These are phyloP conservation scores for Solanum pimpinellifolium DNA, from an alignment of 257 asterid species.

Conservation along the genomic window DNA sequence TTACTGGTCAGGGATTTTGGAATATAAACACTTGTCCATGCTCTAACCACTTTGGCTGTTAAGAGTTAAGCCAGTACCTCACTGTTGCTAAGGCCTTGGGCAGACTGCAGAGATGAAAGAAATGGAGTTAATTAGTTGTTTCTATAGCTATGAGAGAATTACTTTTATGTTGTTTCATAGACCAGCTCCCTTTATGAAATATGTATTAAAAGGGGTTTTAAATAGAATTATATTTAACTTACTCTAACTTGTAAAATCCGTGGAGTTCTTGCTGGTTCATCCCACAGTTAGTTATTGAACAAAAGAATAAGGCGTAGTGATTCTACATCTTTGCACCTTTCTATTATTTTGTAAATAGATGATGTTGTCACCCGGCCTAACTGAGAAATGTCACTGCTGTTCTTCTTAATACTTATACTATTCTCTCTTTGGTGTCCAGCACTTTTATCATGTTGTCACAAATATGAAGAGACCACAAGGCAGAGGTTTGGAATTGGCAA, in stretches of 20 bases:
- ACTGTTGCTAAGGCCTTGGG: not conserved
- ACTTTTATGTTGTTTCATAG: not conserved
- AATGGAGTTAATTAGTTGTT: not conserved
- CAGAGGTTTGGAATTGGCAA: conserved; percentile 94
- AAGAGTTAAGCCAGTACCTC: not conserved
- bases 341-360: not conserved
- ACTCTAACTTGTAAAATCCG: not conserved
- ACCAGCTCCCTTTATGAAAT: not conserved
- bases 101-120: not conserved
- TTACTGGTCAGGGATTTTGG: not conserved
- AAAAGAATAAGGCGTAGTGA: not conserved
- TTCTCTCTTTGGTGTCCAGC: conserved; percentile 43
- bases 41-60: not conserved
- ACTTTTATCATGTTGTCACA: conserved; percentile 67
- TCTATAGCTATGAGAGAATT: not conserved
- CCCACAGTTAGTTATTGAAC: not conserved
- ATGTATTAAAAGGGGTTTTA: not conserved
- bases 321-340: not conserved
- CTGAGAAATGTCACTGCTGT: not conserved
- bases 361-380: not conserved
- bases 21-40: not conserved
- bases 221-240: not conserved
- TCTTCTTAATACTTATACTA: conserved; percentile 12
- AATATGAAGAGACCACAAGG: conserved; percentile 94
- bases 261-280: not conserved